Percentiles rank a stretch among this genome's conserved stretches.
Evolutionary conservation across 2,329 filamentous ascomycete genomes (phyloP).

Genomic region (Paraphoma chrysanthemicola): DNA sequence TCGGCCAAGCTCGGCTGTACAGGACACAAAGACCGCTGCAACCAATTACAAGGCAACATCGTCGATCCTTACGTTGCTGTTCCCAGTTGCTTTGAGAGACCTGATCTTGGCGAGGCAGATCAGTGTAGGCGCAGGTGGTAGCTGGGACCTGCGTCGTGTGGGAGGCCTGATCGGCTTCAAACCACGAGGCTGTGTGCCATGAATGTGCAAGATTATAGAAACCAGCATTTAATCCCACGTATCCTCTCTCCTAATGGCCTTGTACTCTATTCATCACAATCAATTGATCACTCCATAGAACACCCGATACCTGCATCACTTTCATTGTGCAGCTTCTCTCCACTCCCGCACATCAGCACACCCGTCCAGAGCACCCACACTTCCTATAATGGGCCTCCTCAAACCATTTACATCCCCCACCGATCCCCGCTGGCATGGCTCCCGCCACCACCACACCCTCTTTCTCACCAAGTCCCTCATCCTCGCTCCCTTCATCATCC

Average conservation of each 20-base stretch:
- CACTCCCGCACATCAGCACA: neutral
- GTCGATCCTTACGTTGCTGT: neutral
- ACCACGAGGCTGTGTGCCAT: conserved; percentile 5
- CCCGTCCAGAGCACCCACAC: neutral
- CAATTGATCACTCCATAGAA: neutral
- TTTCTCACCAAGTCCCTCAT: conserved; percentile 14
- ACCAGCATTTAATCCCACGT: neutral
- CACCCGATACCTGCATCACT: neutral
- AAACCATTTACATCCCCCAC: conserved; percentile 3
- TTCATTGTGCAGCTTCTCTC: too few species aligned
- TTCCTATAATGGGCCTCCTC: conserved; percentile 7
- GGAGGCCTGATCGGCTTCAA: conserved; percentile 1
- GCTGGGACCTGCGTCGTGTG: neutral
- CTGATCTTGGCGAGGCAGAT: neutral
- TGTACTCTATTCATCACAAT: neutral
- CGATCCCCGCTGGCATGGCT: conserved; percentile 16
- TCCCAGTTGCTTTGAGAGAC: neutral
- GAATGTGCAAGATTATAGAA: neutral
- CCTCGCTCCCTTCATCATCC: conserved; percentile 13
- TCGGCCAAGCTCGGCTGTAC: conserved; percentile 12
- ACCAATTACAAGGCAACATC: neutral
- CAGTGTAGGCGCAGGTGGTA: neutral
- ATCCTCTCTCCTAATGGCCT: neutral
- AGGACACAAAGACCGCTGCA: neutral
- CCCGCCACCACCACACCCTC: conserved; percentile 11